Base-by-base conservation (phyloP, 1,284 basidiomycete genomes). In the Marasmius tenuissimus region DNA sequence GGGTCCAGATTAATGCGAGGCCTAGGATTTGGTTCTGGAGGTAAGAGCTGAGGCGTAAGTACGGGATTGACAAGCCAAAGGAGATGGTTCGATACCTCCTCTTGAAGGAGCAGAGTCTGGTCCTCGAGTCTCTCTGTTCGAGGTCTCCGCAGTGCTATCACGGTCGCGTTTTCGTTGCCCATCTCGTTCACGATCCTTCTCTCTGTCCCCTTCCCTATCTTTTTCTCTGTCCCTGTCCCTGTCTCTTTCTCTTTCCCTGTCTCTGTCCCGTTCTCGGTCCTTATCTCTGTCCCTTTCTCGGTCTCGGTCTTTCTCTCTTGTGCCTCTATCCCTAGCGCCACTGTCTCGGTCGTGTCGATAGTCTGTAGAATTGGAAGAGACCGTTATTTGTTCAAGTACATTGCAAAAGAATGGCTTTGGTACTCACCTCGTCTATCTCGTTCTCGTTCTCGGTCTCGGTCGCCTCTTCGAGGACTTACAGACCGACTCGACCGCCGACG, bases 401-500 rank as follows among this genome's bases (percentile, higher is more conserved):
- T 22, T 37, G 39, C 18, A 38, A 38, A 47, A 1, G 47, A 39
- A 57, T 20, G 60, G 14, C 20, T 27, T 18, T 14, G 65, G 72
- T 66, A 64, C 60, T 70, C 69, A 62, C 73, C 70, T 61, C 80
- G 76, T 62, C 45, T 47, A n/a, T 47, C 40, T 12, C 81, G 74
- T 60, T 47, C 40, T 12, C 81, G 74, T 60, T 82, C 80, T 61
- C 79, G 72, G 16, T 82, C 80, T 61, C 79, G 72, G 14, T 80
- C 78, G 49, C 76, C 78, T 71, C 83, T 76, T 48, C 83, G 77
- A 22, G 89, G 90, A 73, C 91, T 92, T 58, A 87, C 83, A 40
- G 88, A 91, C 63, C 89, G 82, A 71, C 87, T 89, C 48, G 78
- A 75, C 51, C 87, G 78, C 65, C 83, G 78, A 63, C 83, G 80